Conservation (phyloP, 2,329 filamentous ascomycete species). For the Stemphylium beticola region DNA sequence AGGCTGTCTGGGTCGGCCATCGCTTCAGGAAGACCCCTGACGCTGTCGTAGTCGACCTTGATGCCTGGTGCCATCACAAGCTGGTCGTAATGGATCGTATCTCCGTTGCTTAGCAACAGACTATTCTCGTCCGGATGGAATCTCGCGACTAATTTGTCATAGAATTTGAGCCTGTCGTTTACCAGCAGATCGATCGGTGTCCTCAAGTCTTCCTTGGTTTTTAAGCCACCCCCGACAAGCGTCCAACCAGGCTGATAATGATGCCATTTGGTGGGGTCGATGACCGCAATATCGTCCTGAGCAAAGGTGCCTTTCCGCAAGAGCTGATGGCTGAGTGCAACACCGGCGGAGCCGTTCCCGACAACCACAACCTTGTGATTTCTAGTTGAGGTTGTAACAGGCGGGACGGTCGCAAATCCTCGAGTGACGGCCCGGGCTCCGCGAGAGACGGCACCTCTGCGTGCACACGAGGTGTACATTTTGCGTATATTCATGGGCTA, state of each 20-base stretch:
- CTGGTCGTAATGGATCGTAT: slow-evolving; percentile 66
- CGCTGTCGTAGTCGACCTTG: slow-evolving; percentile 32
- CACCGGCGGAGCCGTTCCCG: slow-evolving; percentile 69
- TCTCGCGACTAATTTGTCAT: slow-evolving; percentile 57
- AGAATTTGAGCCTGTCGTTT: slow-evolving; percentile 65
- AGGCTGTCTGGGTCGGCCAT: slow-evolving; percentile 38
- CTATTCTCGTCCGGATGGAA: slow-evolving; percentile 65
- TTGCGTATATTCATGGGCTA: no score
- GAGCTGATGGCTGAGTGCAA: slow-evolving; percentile 71
- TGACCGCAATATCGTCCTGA: slow-evolving; percentile 66
- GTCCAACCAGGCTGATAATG: slow-evolving; percentile 76
- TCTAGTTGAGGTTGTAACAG: slow-evolving; percentile 38
- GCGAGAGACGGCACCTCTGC: no score
- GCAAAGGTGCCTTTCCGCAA: slow-evolving; percentile 63
- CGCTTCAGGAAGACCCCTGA: slow-evolving; percentile 44
- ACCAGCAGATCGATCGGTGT: slow-evolving; percentile 59
- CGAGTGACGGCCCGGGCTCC: no score
- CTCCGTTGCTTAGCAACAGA: slow-evolving; percentile 62
- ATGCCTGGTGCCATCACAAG: slow-evolving; percentile 64
- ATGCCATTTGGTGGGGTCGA: slow-evolving; percentile 68
- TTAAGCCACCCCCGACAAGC: slow-evolving; percentile 69
- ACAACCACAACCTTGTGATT: slow-evolving; percentile 70
- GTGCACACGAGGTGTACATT: no score
- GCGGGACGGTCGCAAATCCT: slow-evolving; percentile 30
- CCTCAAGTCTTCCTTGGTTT: slow-evolving; percentile 64